phyloP scores from a whole-genome alignment of 768 basidiomycete species.

The Rhizopogon salebrosus region DNA sequence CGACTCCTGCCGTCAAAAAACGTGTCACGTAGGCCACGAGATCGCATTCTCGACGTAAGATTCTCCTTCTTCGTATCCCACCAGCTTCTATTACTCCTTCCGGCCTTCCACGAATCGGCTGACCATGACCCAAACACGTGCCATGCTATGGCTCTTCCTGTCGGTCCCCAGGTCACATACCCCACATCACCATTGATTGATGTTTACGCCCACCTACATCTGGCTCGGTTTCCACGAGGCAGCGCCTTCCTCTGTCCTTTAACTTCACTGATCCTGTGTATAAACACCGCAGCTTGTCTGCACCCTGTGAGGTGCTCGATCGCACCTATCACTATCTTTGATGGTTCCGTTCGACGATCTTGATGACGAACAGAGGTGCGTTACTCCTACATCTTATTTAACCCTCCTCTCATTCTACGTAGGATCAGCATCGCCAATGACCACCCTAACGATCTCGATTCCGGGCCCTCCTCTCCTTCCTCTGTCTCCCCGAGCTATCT shows the following conservation, averaged over 20 bases:
- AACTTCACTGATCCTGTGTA: slow-evolving; percentile 4
- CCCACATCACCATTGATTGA: slow-evolving; percentile 7
- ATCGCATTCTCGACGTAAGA: not conserved
- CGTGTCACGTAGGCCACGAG: not conserved
- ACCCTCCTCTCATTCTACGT: not conserved
- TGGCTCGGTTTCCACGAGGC: slow-evolving; percentile 24
- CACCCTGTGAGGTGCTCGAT: slow-evolving; percentile 1
- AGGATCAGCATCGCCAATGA: slow-evolving; percentile 22
- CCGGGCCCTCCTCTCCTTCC: slow-evolving; percentile 21
- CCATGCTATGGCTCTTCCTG: slow-evolving; percentile 12
- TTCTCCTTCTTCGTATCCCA: not conserved
- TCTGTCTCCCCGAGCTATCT: slow-evolving; percentile 14
- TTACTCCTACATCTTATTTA: not conserved
- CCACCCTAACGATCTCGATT: slow-evolving; percentile 27
- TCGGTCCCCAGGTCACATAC: slow-evolving; percentile 8
- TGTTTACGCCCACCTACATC: slow-evolving; percentile 12
- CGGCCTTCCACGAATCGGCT: slow-evolving; percentile 11
- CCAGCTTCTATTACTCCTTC: not conserved
- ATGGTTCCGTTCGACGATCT: slow-evolving; percentile 23
- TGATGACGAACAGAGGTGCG: slow-evolving; percentile 24
- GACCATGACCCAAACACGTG: slow-evolving; percentile 24
- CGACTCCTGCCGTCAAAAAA: not conserved
- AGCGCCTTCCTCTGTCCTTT: slow-evolving; percentile 6
- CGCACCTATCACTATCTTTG: slow-evolving; percentile 11
- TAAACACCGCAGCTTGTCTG: slow-evolving; percentile 1